Percentiles rank a stretch among this genome's conserved stretches.
Conservation (phyloP, 768 basidiomycete genomes). For the Tubosaeta brunneosetosa region DNA sequence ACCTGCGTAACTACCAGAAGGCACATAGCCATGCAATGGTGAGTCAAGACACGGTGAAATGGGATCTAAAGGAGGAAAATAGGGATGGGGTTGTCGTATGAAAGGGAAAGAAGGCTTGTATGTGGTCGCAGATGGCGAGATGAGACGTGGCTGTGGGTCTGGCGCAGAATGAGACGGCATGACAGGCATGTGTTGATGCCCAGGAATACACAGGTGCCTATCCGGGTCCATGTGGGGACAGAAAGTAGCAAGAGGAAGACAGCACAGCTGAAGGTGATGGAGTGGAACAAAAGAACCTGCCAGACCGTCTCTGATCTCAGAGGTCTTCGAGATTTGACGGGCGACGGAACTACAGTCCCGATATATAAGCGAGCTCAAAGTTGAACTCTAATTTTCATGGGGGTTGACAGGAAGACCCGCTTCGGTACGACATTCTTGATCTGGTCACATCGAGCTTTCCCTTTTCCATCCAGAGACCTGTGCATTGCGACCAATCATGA, state of each 20-base stretch:
- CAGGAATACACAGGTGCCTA: constrained; percentile 32
- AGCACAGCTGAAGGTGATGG: constrained; percentile 17
- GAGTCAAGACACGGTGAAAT: constrained; percentile 24
- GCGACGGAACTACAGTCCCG: constrained; percentile 25
- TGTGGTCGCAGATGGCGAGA: constrained; percentile 17
- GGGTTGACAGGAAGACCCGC: constrained; percentile 23
- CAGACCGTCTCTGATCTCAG: constrained; percentile 21
- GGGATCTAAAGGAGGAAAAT: constrained; percentile 48
- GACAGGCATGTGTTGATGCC: constrained; percentile 28
- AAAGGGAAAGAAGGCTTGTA: constrained; percentile 47
- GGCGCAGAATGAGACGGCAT: constrained; percentile 23
- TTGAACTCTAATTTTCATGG: constrained; percentile 23
- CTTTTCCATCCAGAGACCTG: too few species aligned
- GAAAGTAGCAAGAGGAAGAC: constrained; percentile 17
- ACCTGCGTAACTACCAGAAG: constrained; percentile 16
- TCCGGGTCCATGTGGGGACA: constrained; percentile 36
- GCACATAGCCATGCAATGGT: constrained; percentile 25
- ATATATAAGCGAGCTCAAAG: constrained; percentile 27
- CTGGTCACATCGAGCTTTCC: too few species aligned
- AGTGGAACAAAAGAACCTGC: constrained; percentile 20
- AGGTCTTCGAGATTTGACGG: constrained; percentile 17
- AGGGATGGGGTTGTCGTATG: constrained; percentile 64
- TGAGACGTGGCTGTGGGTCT: constrained; percentile 25
- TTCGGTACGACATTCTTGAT: too few species aligned
- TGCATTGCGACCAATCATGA: too few species aligned